Base-by-base conservation (phyloP, 495 filamentous ascomycete species). In the Ascodesmis nigricans region DNA sequence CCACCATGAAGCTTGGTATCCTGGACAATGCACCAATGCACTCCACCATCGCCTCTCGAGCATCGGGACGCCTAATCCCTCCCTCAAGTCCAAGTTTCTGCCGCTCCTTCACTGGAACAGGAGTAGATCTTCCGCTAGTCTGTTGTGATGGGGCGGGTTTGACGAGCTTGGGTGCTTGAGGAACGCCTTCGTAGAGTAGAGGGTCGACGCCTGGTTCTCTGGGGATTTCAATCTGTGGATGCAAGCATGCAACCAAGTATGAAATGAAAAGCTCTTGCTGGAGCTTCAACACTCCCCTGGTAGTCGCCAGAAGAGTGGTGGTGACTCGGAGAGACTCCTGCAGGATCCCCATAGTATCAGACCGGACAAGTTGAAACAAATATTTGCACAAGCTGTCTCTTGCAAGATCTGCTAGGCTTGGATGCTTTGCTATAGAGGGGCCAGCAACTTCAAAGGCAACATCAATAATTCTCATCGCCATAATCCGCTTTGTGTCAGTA, bases 11-110 rank as follows among this genome's bases (percentile, higher is more conserved):
- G 32, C 71, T 78, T 1, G 87, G 82, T 55, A 95, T 91, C 17
- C 90, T 67, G 20, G 79, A 76, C 28, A 99, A 62, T 18, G 80
- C 77, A 27, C 84, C 82, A 21, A 99, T 72, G 41, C 76, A 91
- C 55, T 99, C 87, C 6, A 99, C 82, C 87, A 99, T 99, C 19
- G 87, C 87, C 55, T 99, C 90, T 43, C 90, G 63, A 29, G 87
- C 79, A 49, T 95, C 87, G 3, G 87, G 87, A 45, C 81, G 91
- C 31, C 87, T 66, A 1, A 75, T 67, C 19, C 87, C 83, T 2
- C 87, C 87, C 56, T 99, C 87, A 49, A 99, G 60, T 1, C 87
- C 87, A 7, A 99, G 65, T 53, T 79, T 84, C 50, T 91, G 81
- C 31, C 87, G 66, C 49, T 97, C 87, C 52, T 81, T 83, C 33